Evolutionary conservation across 768 basidiomycete species (phyloP).

Genomic region (Agrocybe pediades): DNA sequence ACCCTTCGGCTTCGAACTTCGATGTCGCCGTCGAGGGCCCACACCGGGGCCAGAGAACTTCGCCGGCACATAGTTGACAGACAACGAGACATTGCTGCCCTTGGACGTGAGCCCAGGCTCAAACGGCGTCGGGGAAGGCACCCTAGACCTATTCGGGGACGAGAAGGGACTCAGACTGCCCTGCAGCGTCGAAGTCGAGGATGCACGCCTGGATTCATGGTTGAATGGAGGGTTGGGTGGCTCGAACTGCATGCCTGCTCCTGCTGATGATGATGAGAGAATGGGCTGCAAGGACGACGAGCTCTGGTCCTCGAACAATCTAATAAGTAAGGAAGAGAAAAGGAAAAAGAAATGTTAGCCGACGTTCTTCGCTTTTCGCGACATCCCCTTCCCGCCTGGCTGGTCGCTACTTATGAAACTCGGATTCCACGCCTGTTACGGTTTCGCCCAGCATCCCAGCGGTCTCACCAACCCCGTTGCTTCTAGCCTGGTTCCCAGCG

Average conservation of each 20-base stretch:
- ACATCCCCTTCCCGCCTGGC: too few species aligned
- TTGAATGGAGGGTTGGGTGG: slow-evolving; percentile 30
- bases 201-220: slow-evolving; percentile 12
- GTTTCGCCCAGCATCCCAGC: not conserved
- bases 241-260: slow-evolving; percentile 16
- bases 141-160: not conserved
- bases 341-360: not conserved
- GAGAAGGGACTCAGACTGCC: slow-evolving; percentile 2
- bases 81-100: slow-evolving; percentile 23
- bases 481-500: not conserved
- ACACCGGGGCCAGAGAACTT: slow-evolving; percentile 27
- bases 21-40: slow-evolving; percentile 13
- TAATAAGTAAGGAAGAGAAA: too few species aligned
- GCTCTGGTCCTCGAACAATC: not conserved
- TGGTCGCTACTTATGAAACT: not conserved
- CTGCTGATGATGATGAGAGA: too few species aligned
- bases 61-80: slow-evolving; percentile 27
- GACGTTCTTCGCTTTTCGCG: not conserved
- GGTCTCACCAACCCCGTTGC: not conserved
- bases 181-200: not conserved
- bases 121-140: not conserved
- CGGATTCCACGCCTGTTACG: not conserved
- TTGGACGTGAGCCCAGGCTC: slow-evolving; percentile 3
- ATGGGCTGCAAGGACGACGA: not conserved
- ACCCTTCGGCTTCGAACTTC: slow-evolving; percentile 22